These are phyloP conservation scores for Persicaria tinctoria DNA, from an alignment of 148 eudicot species.

Conservation along the genomic window DNA sequence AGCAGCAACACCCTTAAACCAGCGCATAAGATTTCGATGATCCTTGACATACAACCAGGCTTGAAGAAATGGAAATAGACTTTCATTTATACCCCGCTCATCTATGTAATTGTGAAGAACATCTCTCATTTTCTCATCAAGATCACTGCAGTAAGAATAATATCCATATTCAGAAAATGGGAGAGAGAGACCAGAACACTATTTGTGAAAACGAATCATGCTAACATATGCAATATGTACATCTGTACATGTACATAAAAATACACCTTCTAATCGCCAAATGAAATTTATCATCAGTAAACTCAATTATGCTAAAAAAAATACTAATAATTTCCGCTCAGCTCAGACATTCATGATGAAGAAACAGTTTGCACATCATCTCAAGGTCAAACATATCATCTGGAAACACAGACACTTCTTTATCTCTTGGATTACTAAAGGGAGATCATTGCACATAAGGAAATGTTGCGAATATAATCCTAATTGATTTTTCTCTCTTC, in stretches of 20 bases:
- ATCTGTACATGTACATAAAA: not conserved
- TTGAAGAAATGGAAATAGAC: constrained; percentile 65
- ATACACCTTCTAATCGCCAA: not conserved
- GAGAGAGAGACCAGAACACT: not conserved
- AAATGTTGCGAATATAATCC: too few species aligned
- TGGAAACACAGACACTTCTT: not conserved
- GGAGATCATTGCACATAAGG: too few species aligned
- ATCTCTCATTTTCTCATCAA: constrained; percentile 54
- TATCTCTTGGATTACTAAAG: not conserved
- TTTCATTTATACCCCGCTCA: constrained; percentile 68
- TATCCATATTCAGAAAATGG: not conserved
- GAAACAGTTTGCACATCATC: not conserved
- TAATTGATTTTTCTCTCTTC: too few species aligned
- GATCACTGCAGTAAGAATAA: constrained; percentile 29
- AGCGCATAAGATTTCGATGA: constrained; percentile 46
- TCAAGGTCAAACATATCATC: not conserved
- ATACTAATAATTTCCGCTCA: not conserved
- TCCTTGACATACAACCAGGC: constrained; percentile 85
- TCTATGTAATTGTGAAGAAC: constrained; percentile 53
- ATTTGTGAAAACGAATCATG: not conserved
- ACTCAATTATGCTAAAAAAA: not conserved
- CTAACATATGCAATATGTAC: too few species aligned
- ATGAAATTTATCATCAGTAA: not conserved
- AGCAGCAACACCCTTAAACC: constrained; percentile 54
- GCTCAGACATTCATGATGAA: not conserved